phyloP scores from a whole-genome alignment of 441 rosid species.

The Syzygium malaccense region DNA sequence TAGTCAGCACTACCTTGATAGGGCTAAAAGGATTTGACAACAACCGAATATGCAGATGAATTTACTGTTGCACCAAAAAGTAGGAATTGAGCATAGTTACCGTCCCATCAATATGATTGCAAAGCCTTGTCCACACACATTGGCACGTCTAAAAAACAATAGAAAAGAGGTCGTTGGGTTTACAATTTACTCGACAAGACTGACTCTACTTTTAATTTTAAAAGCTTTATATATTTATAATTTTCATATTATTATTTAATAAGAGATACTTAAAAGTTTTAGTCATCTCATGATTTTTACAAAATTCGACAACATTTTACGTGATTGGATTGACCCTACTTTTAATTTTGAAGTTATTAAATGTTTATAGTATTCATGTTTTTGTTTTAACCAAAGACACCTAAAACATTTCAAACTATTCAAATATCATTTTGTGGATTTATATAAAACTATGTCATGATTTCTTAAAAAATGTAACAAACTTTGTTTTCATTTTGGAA shows the following conservation, averaged over 20 bases:
- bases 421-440: not conserved
- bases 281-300: rapidly evolving
- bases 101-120: not conserved
- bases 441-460: not conserved
- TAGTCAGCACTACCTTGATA: no score
- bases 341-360: not conserved
- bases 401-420: not conserved
- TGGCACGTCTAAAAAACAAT: not conserved
- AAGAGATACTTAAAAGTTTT: not conserved
- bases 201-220: no score
- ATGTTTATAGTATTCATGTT: not conserved
- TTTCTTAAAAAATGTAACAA: not conserved
- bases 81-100: not conserved
- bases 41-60: not conserved
- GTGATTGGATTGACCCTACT: not conserved
- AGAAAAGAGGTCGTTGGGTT: not conserved
- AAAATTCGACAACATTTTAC: not conserved
- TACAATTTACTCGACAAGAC: not conserved
- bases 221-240: not conserved
- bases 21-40: no score
- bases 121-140: not conserved
- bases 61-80: not conserved
- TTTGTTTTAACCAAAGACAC: not conserved
- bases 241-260: not conserved
- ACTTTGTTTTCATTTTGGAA: not conserved